phyloP scores from a whole-genome alignment of 2,329 filamentous ascomycete species.

The Aspergillus sp. region DNA sequence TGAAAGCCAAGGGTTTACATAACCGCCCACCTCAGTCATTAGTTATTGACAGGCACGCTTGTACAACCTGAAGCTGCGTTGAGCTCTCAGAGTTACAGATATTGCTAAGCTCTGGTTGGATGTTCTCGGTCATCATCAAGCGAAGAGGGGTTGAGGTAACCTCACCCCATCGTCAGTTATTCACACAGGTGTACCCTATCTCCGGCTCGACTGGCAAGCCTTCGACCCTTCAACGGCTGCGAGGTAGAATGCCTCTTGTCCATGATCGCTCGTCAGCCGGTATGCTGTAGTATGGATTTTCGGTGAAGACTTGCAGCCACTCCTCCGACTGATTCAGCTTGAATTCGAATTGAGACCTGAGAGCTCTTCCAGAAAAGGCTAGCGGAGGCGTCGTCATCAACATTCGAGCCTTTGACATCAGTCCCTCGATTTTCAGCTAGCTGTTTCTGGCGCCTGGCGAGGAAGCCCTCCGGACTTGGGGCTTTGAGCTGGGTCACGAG shows the following conservation, averaged over 20 bases:
- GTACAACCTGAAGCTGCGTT: constrained; percentile 1
- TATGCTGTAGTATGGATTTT: not conserved
- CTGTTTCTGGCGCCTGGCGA: not conserved
- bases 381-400: constrained; percentile 25
- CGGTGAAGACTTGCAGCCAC: not conserved
- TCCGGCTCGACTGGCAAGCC: not conserved
- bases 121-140: constrained; percentile 3
- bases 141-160: constrained; percentile 14
- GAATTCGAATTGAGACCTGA: not conserved
- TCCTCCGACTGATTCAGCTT: not conserved
- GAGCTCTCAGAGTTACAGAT: not conserved
- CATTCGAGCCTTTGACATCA: not conserved
- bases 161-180: constrained; percentile 2
- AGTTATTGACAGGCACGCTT: constrained; percentile 3
- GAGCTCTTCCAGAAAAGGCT: constrained; percentile 15
- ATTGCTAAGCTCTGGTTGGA: not conserved
- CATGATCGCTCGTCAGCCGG: not conserved
- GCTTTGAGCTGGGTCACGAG: constrained; percentile 22
- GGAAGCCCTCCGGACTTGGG: constrained; percentile 10
- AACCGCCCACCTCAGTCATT: not conserved
- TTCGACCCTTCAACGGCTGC: not conserved
- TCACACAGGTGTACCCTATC: not conserved
- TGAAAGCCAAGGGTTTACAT: not conserved
- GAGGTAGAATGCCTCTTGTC: not conserved
- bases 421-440: constrained; percentile 5